phyloP scores from a whole-genome alignment of 371 early-diverging fungal genomes.

The Apophysomyces ossiformis region DNA sequence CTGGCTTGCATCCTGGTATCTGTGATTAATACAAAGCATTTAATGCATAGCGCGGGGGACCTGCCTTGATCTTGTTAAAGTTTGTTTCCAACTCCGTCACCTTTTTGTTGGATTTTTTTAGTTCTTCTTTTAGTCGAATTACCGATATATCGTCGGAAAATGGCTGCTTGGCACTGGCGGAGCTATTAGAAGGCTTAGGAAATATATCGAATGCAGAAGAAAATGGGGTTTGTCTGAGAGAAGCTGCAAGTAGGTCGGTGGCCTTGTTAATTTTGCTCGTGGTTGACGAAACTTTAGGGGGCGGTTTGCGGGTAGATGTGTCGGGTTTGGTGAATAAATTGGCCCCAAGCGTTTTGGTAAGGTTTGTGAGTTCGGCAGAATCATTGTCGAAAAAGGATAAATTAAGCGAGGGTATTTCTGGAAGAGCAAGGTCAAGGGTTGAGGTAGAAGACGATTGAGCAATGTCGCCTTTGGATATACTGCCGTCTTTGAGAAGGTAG shows the following conservation, averaged over 20 bases:
- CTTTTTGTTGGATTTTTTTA: constrained; percentile 29
- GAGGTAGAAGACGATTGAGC: constrained; percentile 4
- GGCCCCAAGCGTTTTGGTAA: constrained; percentile 43
- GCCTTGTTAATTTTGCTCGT: constrained; percentile 26
- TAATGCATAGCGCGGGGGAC: neutral
- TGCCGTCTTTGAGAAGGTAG: constrained; percentile 18
- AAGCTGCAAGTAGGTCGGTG: constrained; percentile 20
- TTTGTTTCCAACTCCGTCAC: constrained; percentile 31
- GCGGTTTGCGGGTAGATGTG: constrained; percentile 9
- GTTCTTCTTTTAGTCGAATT: constrained; percentile 29
- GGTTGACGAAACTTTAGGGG: constrained; percentile 7
- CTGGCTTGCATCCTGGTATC: constrained; percentile 36
- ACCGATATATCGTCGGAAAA: constrained; percentile 18
- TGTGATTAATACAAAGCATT: constrained; percentile 1
- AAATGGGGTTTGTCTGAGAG: constrained; percentile 16
- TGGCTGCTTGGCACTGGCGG: constrained; percentile 12
- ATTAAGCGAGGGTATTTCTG: constrained; percentile 28
- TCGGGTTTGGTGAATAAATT: constrained; percentile 21
- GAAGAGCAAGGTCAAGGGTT: neutral
- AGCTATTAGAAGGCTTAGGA: constrained; percentile 23
- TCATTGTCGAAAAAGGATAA: constrained; percentile 50
- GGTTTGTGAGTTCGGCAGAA: constrained; percentile 35
- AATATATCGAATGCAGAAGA: constrained; percentile 17
- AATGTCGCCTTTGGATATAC: constrained; percentile 20
- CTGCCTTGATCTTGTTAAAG: constrained; percentile 41